Base-by-base conservation (phyloP, 2,329 filamentous ascomycete genomes). In the Cladorrhinum sp. region DNA sequence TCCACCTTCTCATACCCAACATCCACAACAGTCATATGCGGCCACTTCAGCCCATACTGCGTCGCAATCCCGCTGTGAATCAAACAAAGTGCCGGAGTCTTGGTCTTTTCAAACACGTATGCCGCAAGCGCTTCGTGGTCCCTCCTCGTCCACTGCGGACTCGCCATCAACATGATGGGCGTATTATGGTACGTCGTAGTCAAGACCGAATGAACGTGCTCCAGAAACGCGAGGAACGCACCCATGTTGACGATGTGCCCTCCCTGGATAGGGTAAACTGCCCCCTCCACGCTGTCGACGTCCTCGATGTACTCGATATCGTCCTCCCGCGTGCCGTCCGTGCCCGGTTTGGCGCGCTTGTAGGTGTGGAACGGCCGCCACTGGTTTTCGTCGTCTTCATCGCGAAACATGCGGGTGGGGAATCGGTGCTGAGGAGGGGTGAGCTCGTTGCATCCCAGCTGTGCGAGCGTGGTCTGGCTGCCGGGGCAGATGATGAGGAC, bases 21-120 rank as follows among this genome's bases (percentile, higher is more conserved):
- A 73, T 99, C 95, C 23, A 99, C 82, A 20, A 99, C 85, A 0
- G 92, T 95, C 69, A 95, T 88, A 67, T 85, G 92, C 29, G 87
- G 82, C 78, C 81, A 83, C 72, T 85, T 85, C 27, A 92, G 83
- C 10, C 92, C 93, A 71, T 96, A 98, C 59, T 95, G 88, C 0
- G 92, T 90, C 24, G 95, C 93, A 51, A 96, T 78, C 2, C 91
- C 93, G 67, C 92, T 89, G 75, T 98, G 91, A 78, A 99, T 89
- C 64, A 98, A 82, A 68, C 90, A 93, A 55, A 99, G 89, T 0
- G 91, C 92, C 0, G 95, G 95, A 0, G 92, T 95, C 78, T 93
- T 95, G 72, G 96, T 96, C 76, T 95, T 96, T 76, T 99, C 95
- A 70, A 99, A 99, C 65, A 98, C 86, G 79, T 96, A 99, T 64